Evolutionary conservation across 2,329 filamentous ascomycete species (phyloP).

Genomic region (Fusarium zealandicum): DNA sequence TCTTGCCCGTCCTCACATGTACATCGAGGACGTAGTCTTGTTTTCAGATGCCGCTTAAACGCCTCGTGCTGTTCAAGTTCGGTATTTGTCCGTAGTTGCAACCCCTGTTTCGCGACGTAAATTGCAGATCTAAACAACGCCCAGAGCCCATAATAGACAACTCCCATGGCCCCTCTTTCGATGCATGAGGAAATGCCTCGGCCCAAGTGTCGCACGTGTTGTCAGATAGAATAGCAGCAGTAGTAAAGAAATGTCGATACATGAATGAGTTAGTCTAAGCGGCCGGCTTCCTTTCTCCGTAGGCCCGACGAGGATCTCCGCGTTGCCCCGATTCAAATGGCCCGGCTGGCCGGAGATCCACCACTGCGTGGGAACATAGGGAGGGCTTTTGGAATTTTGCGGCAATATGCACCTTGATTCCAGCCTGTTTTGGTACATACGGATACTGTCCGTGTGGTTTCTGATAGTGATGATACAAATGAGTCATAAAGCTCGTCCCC

Average conservation of each 20-base stretch:
- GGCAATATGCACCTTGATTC: conserved; percentile 20
- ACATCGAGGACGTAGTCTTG: conserved; percentile 19
- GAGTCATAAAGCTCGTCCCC: neutral
- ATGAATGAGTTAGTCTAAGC: neutral
- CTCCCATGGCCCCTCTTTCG: neutral
- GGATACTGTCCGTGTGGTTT: conserved; percentile 22
- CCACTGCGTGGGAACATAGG: conserved; percentile 22
- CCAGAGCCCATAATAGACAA: too few relatives aligned
- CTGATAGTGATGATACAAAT: conserved; percentile 22
- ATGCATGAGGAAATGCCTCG: conserved; percentile 28
- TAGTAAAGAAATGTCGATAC: too few relatives aligned
- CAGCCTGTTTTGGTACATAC: conserved; percentile 11
- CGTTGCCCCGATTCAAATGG: conserved; percentile 32
- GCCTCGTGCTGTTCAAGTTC: conserved; percentile 35
- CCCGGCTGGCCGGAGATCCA: conserved; percentile 38
- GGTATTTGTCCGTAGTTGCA: conserved; percentile 33
- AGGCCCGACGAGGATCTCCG: conserved; percentile 27
- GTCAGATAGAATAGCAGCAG: neutral
- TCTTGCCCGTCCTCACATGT: conserved; percentile 36
- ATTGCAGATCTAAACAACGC: conserved; percentile 8
- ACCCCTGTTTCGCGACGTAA: conserved; percentile 11
- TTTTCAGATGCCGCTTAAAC: conserved; percentile 30
- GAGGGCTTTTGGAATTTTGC: conserved; percentile 18
- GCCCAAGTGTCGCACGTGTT: conserved; percentile 26
- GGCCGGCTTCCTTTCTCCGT: conserved; percentile 16